These are phyloP conservation scores for Fusarium coffeatum DNA, from an alignment of 2,329 filamentous ascomycete genomes.

Conservation along the genomic window DNA sequence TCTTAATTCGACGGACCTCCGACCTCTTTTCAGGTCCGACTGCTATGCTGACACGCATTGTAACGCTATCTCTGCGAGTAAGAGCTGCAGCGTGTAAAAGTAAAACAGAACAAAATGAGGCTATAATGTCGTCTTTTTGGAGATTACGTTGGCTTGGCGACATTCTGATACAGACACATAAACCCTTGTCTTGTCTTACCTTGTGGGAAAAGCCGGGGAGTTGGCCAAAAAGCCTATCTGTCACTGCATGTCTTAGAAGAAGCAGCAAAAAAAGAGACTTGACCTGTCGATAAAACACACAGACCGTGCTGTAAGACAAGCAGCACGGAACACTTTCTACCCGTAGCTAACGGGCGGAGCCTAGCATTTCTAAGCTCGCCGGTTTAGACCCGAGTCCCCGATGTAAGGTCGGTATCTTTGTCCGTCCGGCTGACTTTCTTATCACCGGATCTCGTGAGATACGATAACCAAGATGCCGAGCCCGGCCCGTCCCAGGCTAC, in stretches of 20 bases:
- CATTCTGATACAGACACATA: neutral
- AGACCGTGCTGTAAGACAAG: slow-evolving; percentile 12
- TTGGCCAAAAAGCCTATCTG: neutral
- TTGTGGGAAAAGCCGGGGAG: slow-evolving; percentile 6
- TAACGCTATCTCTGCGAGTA: neutral
- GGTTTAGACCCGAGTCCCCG: slow-evolving; percentile 28
- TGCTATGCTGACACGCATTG: slow-evolving; percentile 16
- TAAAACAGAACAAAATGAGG: slow-evolving; percentile 2
- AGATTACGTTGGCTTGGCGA: slow-evolving; percentile 9
- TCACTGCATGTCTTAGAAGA: slow-evolving; percentile 3
- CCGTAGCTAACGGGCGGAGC: neutral
- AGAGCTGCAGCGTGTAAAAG: neutral
- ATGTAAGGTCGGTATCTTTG: slow-evolving; percentile 15
- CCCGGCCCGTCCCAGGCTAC: slow-evolving; percentile 9
- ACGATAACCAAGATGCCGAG: slow-evolving; percentile 13
- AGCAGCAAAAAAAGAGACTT: neutral
- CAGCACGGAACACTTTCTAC: neutral
- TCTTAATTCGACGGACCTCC: neutral
- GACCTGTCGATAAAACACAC: neutral
- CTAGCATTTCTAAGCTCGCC: slow-evolving; percentile 6
- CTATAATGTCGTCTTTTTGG: neutral
- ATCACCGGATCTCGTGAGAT: neutral
- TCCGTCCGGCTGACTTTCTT: slow-evolving; percentile 1
- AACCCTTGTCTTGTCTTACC: slow-evolving; percentile 3
- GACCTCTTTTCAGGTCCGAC: neutral